phyloP scores from a whole-genome alignment of 495 filamentous ascomycete genomes.

The Aspergillus ellipticus region DNA sequence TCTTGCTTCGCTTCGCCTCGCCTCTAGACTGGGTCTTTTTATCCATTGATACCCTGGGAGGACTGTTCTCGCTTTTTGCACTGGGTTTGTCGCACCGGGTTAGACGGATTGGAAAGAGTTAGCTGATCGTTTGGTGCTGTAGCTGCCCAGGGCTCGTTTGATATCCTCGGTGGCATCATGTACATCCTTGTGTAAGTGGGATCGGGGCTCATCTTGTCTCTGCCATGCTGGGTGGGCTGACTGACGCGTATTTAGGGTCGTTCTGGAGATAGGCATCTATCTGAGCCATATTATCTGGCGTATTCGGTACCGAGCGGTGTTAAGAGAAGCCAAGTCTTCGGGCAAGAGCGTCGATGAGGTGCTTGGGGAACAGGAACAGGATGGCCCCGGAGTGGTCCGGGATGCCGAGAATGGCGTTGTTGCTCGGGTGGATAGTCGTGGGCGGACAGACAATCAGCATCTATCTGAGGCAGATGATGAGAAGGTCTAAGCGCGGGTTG shows the following conservation, averaged over 20 bases:
- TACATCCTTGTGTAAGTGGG: constrained; percentile 62
- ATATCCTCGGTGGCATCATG: constrained; percentile 63
- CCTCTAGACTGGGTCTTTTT: constrained; percentile 58
- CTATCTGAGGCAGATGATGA: not conserved
- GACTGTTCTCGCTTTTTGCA: constrained; percentile 72
- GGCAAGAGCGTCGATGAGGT: constrained; percentile 63
- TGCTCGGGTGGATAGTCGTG: not conserved
- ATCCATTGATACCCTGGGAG: constrained; percentile 65
- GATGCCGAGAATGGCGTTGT: not conserved
- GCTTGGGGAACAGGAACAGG: constrained; percentile 29
- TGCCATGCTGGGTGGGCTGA: not conserved
- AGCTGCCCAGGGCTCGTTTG: constrained; percentile 68
- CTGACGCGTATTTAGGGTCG: constrained; percentile 37
- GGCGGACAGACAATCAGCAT: not conserved
- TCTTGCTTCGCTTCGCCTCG: too few species aligned
- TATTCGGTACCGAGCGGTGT: constrained; percentile 56
- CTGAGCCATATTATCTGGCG: constrained; percentile 65
- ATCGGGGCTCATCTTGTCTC: not conserved
- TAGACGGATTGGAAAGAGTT: not conserved
- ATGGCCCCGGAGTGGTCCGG: not conserved
- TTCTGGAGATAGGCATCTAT: constrained; percentile 69
- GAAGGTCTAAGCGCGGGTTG: not conserved
- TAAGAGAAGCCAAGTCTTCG: constrained; percentile 51
- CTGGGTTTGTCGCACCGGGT: constrained; percentile 44
- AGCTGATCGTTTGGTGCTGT: constrained; percentile 9